Evolutionary conservation across 2,329 filamentous ascomycete species (phyloP).

Genomic region (Aspergillus pseudoglaucus): DNA sequence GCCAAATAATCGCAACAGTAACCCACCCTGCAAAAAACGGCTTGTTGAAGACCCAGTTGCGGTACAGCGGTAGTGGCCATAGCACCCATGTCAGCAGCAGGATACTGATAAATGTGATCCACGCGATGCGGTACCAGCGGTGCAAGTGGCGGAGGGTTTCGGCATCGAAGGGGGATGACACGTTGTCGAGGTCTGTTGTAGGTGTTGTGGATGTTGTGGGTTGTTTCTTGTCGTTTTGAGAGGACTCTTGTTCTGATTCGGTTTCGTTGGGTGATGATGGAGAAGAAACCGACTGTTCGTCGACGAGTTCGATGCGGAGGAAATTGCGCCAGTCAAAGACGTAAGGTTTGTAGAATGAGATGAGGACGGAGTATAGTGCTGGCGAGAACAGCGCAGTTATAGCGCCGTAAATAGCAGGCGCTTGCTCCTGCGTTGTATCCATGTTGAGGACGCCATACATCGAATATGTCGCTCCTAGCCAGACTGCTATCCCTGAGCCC

Average conservation of each 20-base stretch:
- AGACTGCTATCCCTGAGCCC: conserved; percentile 38
- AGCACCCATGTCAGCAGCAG: conserved; percentile 42
- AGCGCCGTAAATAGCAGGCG: conserved; percentile 42
- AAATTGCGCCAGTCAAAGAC: conserved; percentile 43
- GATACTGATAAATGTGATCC: conserved; percentile 35
- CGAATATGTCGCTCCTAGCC: conserved; percentile 37
- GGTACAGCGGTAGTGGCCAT: conserved; percentile 48
- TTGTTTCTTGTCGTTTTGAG: conserved; percentile 1
- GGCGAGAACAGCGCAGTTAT: conserved; percentile 44
- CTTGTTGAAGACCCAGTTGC: conserved; percentile 43
- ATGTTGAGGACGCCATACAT: conserved; percentile 38
- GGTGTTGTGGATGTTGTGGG: conserved; percentile 1
- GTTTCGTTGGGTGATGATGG: not conserved
- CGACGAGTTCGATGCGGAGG: conserved; percentile 42
- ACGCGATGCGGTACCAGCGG: conserved; percentile 37
- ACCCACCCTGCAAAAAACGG: conserved; percentile 44
- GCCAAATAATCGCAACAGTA: conserved; percentile 42
- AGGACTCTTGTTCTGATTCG: conserved; percentile 6
- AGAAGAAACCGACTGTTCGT: conserved; percentile 24
- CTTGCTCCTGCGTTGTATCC: conserved; percentile 32
- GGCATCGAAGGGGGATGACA: conserved; percentile 40
- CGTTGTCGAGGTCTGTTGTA: conserved; percentile 27
- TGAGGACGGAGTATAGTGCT: conserved; percentile 40
- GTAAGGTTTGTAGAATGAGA: conserved; percentile 37
- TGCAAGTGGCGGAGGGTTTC: conserved; percentile 27